Conservation (phyloP, 345 rosid genomes). For the Balakata baccata region DNA sequence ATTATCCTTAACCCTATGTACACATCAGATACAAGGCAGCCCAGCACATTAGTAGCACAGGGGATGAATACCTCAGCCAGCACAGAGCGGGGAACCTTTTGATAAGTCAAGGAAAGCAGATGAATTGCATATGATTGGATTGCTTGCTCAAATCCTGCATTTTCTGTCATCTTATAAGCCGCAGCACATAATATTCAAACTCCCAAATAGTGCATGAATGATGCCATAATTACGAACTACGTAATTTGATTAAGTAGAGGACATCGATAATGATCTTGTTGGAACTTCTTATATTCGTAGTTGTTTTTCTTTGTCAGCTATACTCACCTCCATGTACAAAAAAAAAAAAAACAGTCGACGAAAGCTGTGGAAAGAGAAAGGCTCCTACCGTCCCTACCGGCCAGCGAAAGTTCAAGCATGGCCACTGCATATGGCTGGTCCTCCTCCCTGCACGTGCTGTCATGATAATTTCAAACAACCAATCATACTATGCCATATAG, state of each 20-base stretch:
- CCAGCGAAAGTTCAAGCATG: constrained; percentile 17
- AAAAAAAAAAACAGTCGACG: background rate
- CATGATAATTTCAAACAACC: background rate
- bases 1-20: too few species aligned
- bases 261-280: too few species aligned
- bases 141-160: constrained; percentile 17
- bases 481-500: constrained; percentile 4
- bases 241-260: too few species aligned
- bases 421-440: constrained; percentile 20
- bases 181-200: too few species aligned
- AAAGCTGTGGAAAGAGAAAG: constrained; percentile 13
- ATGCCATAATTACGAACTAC: too few species aligned
- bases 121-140: constrained; percentile 80
- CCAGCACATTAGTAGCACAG: background rate
- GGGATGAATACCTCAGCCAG: constrained; percentile 76
- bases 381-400: constrained; percentile 24
- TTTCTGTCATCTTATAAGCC: too few species aligned
- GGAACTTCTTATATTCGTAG: too few species aligned
- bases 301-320: too few species aligned
- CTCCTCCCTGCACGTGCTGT: constrained; percentile 14
- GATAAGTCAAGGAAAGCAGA: constrained; percentile 85
- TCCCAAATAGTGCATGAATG: too few species aligned
- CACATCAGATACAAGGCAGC: background rate
- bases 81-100: constrained; percentile 78
- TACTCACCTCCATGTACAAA: too few species aligned